Evolutionary conservation across 2,329 filamentous ascomycete genomes (phyloP).

Genomic region (Onygena corvina): DNA sequence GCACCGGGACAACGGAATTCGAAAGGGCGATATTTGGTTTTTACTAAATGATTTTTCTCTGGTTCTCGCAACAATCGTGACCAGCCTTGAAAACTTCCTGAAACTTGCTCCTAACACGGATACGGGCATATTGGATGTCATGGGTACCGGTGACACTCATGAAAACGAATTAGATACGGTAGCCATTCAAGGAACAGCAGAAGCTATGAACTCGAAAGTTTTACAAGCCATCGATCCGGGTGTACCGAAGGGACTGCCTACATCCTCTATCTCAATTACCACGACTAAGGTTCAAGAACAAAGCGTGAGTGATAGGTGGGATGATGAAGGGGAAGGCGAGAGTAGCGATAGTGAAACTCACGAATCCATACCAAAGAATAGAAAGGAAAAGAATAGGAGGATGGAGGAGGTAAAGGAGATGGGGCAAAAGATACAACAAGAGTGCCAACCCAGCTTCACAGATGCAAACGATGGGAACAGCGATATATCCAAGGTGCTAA

Average conservation of each 20-base stretch:
- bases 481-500: slow-evolving; percentile 19
- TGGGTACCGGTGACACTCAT: slow-evolving; percentile 22
- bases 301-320: slow-evolving; percentile 19
- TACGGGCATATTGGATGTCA: slow-evolving; percentile 19
- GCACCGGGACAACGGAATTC: slow-evolving; percentile 53
- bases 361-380: not conserved
- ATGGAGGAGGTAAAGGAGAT: not conserved
- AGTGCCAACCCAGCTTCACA: not conserved
- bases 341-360: slow-evolving; percentile 10
- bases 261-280: not conserved
- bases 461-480: slow-evolving; percentile 12
- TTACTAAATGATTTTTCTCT: slow-evolving; percentile 55
- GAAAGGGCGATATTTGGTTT: slow-evolving; percentile 59
- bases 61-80: slow-evolving; percentile 29
- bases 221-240: not conserved
- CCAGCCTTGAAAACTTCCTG: slow-evolving; percentile 25
- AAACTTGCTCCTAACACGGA: slow-evolving; percentile 18
- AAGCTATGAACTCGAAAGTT: not conserved
- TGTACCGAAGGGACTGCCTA: not conserved
- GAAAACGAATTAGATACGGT: slow-evolving; percentile 18
- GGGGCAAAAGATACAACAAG: not conserved
- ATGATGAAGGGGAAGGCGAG: slow-evolving; percentile 16
- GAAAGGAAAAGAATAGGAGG: not conserved
- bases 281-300: slow-evolving; percentile 8
- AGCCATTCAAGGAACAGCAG: not conserved